Evolutionary conservation across 148 eudicot species (phyloP), one percentile per base, ranked within the genome.

Genomic region (Amaranthus cruentus): DNA sequence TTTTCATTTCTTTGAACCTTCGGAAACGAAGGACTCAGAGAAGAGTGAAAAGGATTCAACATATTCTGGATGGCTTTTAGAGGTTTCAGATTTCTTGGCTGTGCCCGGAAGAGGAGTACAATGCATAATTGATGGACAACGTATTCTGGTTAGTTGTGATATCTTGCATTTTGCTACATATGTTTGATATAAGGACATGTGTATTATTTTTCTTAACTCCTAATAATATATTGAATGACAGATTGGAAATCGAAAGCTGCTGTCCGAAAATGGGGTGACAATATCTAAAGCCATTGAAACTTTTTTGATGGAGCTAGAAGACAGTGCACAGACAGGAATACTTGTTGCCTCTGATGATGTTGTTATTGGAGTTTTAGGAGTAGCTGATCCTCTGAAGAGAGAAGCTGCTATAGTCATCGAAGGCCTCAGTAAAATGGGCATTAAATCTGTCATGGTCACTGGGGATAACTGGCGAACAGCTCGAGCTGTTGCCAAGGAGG

Each of bases 381-480:
- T 95, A 62, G 97, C 98, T 73, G 98, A 95, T 82, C 96, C 97
- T 68, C 75, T 95, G 18, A 95, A 95, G 86, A 89, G 97, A 84
- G 98, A 95, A 85, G 98, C 98, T 76, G 83, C 88, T 72, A 87
- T 95, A n/a, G 98, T 95, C 68, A 76, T 95, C 3, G 91, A 95
- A 75, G 97, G 98, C 78, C 97, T 95, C 53, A 74, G 6, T 74
- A 95, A 95, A 83, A 95, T 95, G 96, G 98, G 98, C 55, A 86
- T 95, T 59, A 82, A 71, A 74, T 85, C 97, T 70, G 85, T 95
- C 61, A 95, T 95, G 98, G 98, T 95, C 69, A 95, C 98, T 6
- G 98, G 98, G 81, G 98, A 95, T 81, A 95, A 95, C 71, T 80
- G 92, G 93, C 87, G 97, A 79, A 95, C 98, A 6, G 98, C 98